Conservation (phyloP, 257 asterid genomes). For the Forsythia viridissima region DNA sequence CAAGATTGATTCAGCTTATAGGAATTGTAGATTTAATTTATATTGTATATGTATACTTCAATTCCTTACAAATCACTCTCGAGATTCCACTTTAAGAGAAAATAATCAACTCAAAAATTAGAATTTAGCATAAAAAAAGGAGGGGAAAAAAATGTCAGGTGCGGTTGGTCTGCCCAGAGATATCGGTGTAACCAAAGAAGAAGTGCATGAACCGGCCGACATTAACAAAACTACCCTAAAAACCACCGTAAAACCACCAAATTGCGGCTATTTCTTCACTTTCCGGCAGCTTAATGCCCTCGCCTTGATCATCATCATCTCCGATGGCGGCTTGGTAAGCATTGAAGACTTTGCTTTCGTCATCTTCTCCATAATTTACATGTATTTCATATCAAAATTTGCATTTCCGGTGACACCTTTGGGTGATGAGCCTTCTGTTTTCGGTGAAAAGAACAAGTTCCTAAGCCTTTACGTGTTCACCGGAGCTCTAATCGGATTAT, state of each 20-base stretch:
- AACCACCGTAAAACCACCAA: conserved; percentile 6
- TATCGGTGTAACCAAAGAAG: conserved; percentile 42
- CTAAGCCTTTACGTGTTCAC: conserved; percentile 32
- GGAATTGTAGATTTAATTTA: too few relatives aligned
- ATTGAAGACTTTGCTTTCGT: conserved; percentile 47
- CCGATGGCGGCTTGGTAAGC: conserved; percentile 60
- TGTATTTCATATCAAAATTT: conserved; percentile 50
- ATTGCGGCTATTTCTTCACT: conserved; percentile 29
- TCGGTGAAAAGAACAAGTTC: conserved; percentile 33
- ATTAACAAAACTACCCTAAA: background rate
- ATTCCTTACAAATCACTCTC: too few relatives aligned
- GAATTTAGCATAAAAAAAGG: background rate
- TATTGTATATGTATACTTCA: too few relatives aligned
- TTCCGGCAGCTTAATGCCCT: conserved; percentile 59
- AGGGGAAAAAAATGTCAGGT: conserved; percentile 49
- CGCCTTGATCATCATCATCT: conserved; percentile 45
- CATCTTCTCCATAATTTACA: conserved; percentile 58
- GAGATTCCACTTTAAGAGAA: background rate
- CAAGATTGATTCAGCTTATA: too few relatives aligned
- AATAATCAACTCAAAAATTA: background rate
- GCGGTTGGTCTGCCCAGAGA: conserved; percentile 55
- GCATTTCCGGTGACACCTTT: conserved; percentile 52
- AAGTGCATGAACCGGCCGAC: conserved; percentile 10
- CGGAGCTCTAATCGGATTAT: conserved; percentile 55
- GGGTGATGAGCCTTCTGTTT: conserved; percentile 34